Evolutionary conservation across 148 eudicot genomes (phyloP).

Genomic region (Camellia lanceoleosa): DNA sequence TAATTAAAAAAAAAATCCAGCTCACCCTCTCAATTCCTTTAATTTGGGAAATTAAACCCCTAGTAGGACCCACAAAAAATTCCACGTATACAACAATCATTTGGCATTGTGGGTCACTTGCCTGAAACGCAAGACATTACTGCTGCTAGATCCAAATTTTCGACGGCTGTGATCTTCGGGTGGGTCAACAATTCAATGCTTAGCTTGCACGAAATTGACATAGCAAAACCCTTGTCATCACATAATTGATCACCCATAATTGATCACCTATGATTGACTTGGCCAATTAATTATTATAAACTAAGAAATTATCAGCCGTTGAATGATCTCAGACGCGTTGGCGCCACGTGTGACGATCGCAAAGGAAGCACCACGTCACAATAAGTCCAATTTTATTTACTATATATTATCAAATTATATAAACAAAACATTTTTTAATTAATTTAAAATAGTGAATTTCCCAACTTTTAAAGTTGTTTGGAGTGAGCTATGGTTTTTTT

Average conservation of each 20-base stretch:
- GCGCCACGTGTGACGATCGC: not conserved
- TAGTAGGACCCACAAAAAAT: not conserved
- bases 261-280: not conserved
- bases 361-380: not conserved
- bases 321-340: not conserved
- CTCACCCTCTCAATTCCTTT: not conserved
- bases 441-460: no score
- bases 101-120: not conserved
- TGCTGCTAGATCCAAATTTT: not conserved
- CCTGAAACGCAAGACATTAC: not conserved
- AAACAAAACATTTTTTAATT: no score
- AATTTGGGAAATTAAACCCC: not conserved
- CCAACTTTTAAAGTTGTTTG: no score
- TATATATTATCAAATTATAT: no score
- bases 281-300: not conserved
- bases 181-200: not conserved
- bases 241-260: conserved; percentile 3
- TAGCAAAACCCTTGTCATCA: not conserved
- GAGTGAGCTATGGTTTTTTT: no score
- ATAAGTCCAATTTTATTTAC: no score
- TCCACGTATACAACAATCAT: not conserved
- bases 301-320: not conserved
- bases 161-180: not conserved
- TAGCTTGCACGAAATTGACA: not conserved
- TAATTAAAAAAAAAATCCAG: not conserved